Evolutionary conservation across 1,139 yeast species (phyloP), one percentile per base, ranked within the genome.

Genomic region (Geotrichum klebahnii): DNA sequence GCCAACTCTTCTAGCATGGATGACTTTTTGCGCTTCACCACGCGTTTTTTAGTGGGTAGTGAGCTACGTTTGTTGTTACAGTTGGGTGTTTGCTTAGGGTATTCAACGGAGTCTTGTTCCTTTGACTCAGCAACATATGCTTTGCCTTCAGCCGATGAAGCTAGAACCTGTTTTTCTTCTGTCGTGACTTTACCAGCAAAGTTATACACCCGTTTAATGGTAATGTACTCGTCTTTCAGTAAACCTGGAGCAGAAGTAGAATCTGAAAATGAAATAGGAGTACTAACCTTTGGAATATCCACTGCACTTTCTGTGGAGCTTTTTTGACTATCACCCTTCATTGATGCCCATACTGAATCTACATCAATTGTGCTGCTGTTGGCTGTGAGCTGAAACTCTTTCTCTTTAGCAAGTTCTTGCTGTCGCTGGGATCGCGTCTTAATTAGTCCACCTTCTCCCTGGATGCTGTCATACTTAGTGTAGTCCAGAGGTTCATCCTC

Each of bases 161-260:
- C 77, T 48, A 80, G 84, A 1, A 92, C 97, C 63, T 76, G 72
- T 65, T 85, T 87, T 52, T 84, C 82, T 61, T 89, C 96, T 0
- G 84, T 79, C 3, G 85, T 75, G 4, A 80, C 74, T 59, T 84
- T 84, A 1, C 97, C 97, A 0, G 98, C 98, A 74, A 89, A 92
- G 49, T 86, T 84, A 64, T 87, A 90, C 5, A 82, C 79, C 51
- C 94, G 75, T 54, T 80, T 81, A 50, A 92, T 90, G 57, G 80
- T 79, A 50, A 92, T 77, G 63, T 76, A 76, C 45, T 79, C 79
- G 33, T 72, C 65, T 48, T 38, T 37, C 26, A 48, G 36, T 2
- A 46, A 37, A 19, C 22, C 46, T 32, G 33, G 3, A 22, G 22
- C 26, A 32, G 44, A 38, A 26, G 46, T 32, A 34, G 46, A 33